Conservation (phyloP, 2,329 filamentous ascomycete species). For the Gaeumannomyces tritici region DNA sequence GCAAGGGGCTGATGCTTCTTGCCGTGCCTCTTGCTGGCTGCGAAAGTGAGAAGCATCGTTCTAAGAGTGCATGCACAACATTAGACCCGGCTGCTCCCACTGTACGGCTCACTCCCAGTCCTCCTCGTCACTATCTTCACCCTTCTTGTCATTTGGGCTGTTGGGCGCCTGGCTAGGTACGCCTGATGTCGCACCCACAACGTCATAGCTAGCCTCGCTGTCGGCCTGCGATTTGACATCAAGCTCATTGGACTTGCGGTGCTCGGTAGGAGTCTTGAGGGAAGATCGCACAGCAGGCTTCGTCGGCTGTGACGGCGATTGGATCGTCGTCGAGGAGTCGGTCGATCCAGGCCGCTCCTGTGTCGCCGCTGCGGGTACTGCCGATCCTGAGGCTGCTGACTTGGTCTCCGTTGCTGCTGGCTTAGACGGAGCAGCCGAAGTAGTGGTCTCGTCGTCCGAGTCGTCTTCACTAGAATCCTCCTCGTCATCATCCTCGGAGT, state of each 20-base stretch:
- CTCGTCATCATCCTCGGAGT: constrained; percentile 22
- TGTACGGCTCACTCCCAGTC: constrained; percentile 57
- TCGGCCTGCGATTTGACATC: constrained; percentile 86
- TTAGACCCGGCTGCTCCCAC: constrained; percentile 3
- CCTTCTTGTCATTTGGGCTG: constrained; percentile 51
- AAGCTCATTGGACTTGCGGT: constrained; percentile 56
- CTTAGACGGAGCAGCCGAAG: constrained; percentile 15
- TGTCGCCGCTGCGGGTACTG: constrained; percentile 3
- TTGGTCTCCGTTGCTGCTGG: constrained; percentile 15
- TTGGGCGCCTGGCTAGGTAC: constrained; percentile 68
- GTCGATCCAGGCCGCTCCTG: constrained; percentile 34
- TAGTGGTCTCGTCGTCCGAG: constrained; percentile 8
- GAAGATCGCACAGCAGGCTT: constrained; percentile 13
- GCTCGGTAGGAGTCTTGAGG: constrained; percentile 51
- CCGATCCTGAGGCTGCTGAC: constrained; percentile 18
- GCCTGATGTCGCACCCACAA: constrained; percentile 72
- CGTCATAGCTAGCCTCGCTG: constrained; percentile 92
- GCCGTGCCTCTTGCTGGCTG: not conserved
- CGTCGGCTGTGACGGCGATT: constrained; percentile 32
- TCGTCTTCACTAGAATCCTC: not conserved
- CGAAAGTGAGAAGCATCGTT: not conserved
- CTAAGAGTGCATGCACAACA: not conserved
- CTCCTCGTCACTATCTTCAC: constrained; percentile 56
- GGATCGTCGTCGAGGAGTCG: constrained; percentile 51
- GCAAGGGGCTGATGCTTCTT: not conserved